Conservation (phyloP, 1,284 basidiomycete species). For the Malassezia caprae region DNA sequence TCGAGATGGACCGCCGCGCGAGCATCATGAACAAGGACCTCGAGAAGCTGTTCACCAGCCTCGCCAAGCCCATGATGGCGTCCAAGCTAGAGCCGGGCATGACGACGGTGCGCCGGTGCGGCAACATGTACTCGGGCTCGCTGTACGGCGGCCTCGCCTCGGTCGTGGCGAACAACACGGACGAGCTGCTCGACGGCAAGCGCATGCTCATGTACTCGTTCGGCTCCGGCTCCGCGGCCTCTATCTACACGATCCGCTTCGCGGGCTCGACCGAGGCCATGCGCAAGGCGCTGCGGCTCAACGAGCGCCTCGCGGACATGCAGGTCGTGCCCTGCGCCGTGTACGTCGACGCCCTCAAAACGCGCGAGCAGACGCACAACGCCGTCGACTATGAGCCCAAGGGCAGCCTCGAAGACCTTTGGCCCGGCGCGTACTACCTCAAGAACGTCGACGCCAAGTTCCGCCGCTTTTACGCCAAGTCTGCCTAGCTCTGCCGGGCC, state of each 20-base stretch:
- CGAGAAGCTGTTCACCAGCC: slow-evolving; percentile 59
- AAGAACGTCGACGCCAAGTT: slow-evolving; percentile 82
- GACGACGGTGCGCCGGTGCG: slow-evolving; percentile 50
- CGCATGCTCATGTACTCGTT: slow-evolving; percentile 79
- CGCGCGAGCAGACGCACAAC: slow-evolving; percentile 83
- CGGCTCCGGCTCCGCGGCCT: slow-evolving; percentile 80
- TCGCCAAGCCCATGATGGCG: slow-evolving; percentile 28
- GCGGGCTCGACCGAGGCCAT: slow-evolving; percentile 76
- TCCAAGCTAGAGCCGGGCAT: slow-evolving; percentile 40
- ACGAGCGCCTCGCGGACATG: slow-evolving; percentile 69
- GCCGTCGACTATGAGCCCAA: slow-evolving; percentile 72
- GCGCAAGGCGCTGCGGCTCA: slow-evolving; percentile 65
- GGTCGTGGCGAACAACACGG: slow-evolving; percentile 33
- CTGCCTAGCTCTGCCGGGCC: background rate
- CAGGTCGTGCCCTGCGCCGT: slow-evolving; percentile 82
- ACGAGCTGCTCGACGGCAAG: slow-evolving; percentile 42
- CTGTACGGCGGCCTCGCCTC: slow-evolving; percentile 83
- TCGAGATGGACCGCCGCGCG: slow-evolving; percentile 55
- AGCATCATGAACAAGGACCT: slow-evolving; percentile 76
- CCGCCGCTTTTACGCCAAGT: slow-evolving; percentile 66
- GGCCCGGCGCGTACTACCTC: slow-evolving; percentile 89
- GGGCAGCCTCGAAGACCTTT: slow-evolving; percentile 80
- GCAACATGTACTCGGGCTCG: slow-evolving; percentile 99
- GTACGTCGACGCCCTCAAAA: slow-evolving; percentile 64
- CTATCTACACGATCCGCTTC: slow-evolving; percentile 76